A percentile compares a stretch with the other conserved stretches of the same genome.
Evolutionary conservation across 176 grass and related monocot species (phyloP).

Genomic region (Zea luxurians): DNA sequence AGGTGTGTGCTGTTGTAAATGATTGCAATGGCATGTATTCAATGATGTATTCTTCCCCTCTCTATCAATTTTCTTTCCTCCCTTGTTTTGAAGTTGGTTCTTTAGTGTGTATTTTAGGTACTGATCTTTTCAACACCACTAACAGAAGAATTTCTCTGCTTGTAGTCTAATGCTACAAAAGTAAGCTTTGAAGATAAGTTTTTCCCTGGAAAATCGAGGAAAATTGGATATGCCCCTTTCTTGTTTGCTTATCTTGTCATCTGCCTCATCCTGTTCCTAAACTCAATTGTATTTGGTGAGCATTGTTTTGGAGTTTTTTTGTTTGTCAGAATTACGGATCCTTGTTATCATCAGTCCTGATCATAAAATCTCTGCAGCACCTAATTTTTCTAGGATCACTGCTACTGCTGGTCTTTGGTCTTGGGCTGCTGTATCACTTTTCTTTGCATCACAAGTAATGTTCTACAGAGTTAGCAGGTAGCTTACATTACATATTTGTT

Average conservation of each 20-base stretch:
- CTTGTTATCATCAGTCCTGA: constrained; percentile 31
- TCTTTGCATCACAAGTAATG: constrained; percentile 70
- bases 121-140: constrained; percentile 41
- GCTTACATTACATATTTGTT: constrained; percentile 20
- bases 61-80: background rate
- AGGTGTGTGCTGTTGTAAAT: constrained; percentile 25
- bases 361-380: constrained; percentile 52
- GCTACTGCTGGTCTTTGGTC: constrained; percentile 76
- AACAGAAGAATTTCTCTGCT: constrained; percentile 33
- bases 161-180: constrained; percentile 89
- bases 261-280: constrained; percentile 77
- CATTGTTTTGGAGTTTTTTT: constrained; percentile 15
- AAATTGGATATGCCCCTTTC: constrained; percentile 84
- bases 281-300: constrained; percentile 80
- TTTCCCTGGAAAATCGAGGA: constrained; percentile 53
- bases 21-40: background rate
- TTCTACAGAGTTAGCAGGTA: constrained; percentile 97
- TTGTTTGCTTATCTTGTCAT: constrained; percentile 58
- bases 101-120: constrained; percentile 7
- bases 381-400: constrained; percentile 77
- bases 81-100: constrained; percentile 24
- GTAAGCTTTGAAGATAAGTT: constrained; percentile 74
- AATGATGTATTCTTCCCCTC: constrained; percentile 1
- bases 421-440: constrained; percentile 77
- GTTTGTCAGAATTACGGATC: constrained; percentile 16